phyloP scores from a whole-genome alignment of 164 flowering plant species.

The Nymphaea thermarum region DNA sequence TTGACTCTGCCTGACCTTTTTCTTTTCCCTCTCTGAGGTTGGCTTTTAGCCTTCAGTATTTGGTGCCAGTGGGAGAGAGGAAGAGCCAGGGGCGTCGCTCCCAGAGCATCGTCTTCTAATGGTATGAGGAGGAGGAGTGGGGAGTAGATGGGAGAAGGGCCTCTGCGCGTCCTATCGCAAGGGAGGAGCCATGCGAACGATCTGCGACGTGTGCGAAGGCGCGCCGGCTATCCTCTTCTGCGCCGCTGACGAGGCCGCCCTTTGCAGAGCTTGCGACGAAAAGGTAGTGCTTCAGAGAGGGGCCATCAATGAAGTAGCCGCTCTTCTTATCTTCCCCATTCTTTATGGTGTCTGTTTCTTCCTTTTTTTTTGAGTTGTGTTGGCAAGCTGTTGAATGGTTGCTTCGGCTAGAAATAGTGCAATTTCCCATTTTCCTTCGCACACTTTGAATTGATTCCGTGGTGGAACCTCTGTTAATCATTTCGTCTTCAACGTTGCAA shows the following conservation, averaged over 20 bases:
- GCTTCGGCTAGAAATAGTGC: no score
- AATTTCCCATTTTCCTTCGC: no score
- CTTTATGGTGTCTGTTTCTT: no score
- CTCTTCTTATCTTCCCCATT: no score
- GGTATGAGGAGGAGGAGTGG: not conserved
- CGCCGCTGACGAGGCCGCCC: constrained; percentile 85
- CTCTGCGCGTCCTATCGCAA: not conserved
- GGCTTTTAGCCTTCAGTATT: not conserved
- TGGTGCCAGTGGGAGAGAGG: not conserved
- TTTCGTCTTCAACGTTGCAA: no score
- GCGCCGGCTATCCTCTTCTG: constrained; percentile 69
- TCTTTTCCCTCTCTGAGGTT: not conserved
- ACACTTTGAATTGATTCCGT: no score
- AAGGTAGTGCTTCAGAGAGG: constrained; percentile 21
- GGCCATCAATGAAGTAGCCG: no score
- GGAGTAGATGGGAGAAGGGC: not conserved
- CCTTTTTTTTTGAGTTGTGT: no score
- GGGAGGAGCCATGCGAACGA: constrained; percentile 44
- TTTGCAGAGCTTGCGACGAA: constrained; percentile 58
- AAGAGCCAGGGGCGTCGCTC: no score
- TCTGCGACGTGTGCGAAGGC: constrained; percentile 73
- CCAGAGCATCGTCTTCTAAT: no score
- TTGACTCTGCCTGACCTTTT: not conserved
- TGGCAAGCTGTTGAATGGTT: no score
- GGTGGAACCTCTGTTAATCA: no score